These are phyloP conservation scores for Candida vaughaniae DNA, from an alignment of 805 yeast genomes.

Conservation along the genomic window DNA sequence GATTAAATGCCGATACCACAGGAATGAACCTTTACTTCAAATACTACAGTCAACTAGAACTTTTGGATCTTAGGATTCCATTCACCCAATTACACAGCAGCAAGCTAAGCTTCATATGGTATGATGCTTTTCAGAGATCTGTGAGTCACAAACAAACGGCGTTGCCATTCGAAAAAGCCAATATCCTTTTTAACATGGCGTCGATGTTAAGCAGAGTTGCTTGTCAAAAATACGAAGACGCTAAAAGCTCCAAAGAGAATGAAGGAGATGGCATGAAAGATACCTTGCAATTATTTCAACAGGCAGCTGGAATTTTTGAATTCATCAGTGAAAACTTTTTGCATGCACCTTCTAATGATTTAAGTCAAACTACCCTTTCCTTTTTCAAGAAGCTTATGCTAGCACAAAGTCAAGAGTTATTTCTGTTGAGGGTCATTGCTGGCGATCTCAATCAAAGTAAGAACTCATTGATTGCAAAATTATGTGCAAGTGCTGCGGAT, in stretches of 20 bases:
- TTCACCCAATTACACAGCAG: constrained; percentile 45
- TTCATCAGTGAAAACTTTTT: constrained; percentile 77
- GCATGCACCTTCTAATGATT: constrained; percentile 84
- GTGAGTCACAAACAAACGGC: constrained; percentile 67
- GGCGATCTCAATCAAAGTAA: constrained; percentile 52
- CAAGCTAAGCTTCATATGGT: constrained; percentile 71
- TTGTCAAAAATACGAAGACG: constrained; percentile 19
- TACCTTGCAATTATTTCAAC: constrained; percentile 63
- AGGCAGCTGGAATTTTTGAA: constrained; percentile 74
- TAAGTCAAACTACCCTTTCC: constrained; percentile 64
- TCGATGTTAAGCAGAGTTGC: constrained; percentile 57
- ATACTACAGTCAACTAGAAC: constrained; percentile 80
- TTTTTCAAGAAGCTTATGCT: constrained; percentile 65
- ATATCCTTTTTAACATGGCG: constrained; percentile 75
- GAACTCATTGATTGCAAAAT: constrained; percentile 70
- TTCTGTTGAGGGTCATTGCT: constrained; percentile 59
- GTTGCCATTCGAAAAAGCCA: constrained; percentile 86
- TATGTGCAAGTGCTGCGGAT: constrained; percentile 61
- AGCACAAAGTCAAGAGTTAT: constrained; percentile 89
- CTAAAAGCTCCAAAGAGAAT: constrained; percentile 23
- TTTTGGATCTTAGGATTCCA: constrained; percentile 75
- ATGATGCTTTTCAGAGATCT: constrained; percentile 59
- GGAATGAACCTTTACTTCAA: constrained; percentile 58
- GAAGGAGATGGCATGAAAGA: constrained; percentile 41
- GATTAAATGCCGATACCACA: constrained; percentile 40